Evolutionary conservation across 163 green algal species (phyloP).

Genomic region (Volvox carteri): DNA sequence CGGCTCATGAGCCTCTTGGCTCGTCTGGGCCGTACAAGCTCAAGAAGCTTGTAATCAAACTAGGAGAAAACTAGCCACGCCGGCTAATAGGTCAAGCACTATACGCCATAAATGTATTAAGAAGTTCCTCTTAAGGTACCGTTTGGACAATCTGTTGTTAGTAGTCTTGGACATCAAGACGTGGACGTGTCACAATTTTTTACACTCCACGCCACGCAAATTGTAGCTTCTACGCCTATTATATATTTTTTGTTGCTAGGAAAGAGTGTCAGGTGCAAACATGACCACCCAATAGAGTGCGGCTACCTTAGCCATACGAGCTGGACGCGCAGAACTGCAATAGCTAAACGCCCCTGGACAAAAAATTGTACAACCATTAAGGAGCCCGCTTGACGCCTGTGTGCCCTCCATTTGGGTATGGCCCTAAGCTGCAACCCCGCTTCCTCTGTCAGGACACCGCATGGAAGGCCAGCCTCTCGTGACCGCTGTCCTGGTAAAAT

Average conservation of each 20-base stretch:
- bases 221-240: background rate
- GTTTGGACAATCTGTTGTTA: too few species aligned
- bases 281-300: background rate
- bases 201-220: background rate
- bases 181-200: background rate
- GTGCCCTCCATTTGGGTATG: slow-evolving; percentile 4
- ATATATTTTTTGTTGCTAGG: background rate
- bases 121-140: too few species aligned
- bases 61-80: background rate
- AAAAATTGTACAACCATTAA: background rate
- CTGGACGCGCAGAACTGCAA: background rate
- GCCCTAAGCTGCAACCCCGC: background rate
- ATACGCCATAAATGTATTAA: too few species aligned
- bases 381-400: background rate
- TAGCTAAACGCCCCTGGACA: background rate
- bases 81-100: too few species aligned
- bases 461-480: background rate
- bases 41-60: too few species aligned
- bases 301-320: slow-evolving; percentile 2
- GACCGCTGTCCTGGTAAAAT: background rate
- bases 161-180: too few species aligned
- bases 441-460: background rate
- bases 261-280: background rate
- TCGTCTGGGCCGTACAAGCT: too few species aligned
- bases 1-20: too few species aligned